These are phyloP conservation scores for Monosporascus sp. DNA, from an alignment of 2,329 filamentous ascomycete genomes.

Conservation along the genomic window DNA sequence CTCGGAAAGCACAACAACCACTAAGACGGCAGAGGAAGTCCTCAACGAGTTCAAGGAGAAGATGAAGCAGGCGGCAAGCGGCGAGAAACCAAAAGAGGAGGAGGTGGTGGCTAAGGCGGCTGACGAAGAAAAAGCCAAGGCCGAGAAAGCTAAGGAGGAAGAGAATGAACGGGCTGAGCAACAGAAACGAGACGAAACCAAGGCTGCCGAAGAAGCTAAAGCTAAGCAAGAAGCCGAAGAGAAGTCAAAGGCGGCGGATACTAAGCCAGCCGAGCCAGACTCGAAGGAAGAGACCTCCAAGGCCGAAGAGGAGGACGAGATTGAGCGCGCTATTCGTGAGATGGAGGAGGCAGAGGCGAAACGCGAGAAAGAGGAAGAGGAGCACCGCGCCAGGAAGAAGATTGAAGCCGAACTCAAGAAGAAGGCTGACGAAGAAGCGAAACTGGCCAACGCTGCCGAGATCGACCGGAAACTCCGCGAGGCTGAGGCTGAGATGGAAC, in stretches of 20 bases:
- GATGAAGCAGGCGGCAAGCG: slow-evolving; percentile 56
- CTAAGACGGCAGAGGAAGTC: slow-evolving; percentile 76
- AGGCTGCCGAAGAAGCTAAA: slow-evolving; percentile 29
- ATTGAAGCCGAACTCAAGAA: slow-evolving; percentile 41
- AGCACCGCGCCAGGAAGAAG: slow-evolving; percentile 34
- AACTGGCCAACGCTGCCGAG: slow-evolving; percentile 45
- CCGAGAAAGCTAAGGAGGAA: slow-evolving; percentile 25
- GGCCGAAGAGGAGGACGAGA: slow-evolving; percentile 43
- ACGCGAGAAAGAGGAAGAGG: slow-evolving; percentile 44
- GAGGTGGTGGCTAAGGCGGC: slow-evolving; percentile 29
- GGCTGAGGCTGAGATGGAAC: slow-evolving; percentile 67
- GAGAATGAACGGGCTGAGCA: slow-evolving; percentile 22
- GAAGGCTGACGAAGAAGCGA: slow-evolving; percentile 37
- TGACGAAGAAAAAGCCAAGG: slow-evolving; percentile 23
- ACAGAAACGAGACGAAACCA: slow-evolving; percentile 15
- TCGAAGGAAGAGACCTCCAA: slow-evolving; percentile 24
- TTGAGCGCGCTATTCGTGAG: slow-evolving; percentile 56
- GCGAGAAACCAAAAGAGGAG: slow-evolving; percentile 44
- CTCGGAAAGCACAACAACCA: slow-evolving; percentile 60
- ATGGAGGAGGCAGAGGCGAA: slow-evolving; percentile 53
- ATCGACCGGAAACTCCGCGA: slow-evolving; percentile 64
- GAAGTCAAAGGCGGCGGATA: slow-evolving; percentile 18
- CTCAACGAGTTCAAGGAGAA: slow-evolving; percentile 77
- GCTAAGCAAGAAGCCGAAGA: slow-evolving; percentile 24
- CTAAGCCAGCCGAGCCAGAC: slow-evolving; percentile 24